Conservation (phyloP, 73 alveolate species). For the Vitrella brassicaformis region DNA sequence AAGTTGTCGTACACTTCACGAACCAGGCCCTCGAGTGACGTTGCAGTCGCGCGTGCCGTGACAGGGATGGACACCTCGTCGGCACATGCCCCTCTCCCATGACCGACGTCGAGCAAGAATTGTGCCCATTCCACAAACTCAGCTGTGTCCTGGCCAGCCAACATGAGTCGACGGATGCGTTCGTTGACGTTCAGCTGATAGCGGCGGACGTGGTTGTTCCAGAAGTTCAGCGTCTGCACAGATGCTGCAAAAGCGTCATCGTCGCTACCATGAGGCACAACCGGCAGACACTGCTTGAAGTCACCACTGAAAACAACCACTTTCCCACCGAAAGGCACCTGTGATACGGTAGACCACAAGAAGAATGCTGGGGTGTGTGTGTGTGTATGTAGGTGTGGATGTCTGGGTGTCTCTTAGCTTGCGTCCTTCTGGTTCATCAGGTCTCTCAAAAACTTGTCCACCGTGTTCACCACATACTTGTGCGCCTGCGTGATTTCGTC, state of each 20-base stretch:
- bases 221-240: background rate
- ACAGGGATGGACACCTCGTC: background rate
- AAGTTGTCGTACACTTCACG: background rate
- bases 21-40: background rate
- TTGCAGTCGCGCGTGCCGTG: background rate
- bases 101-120: background rate
- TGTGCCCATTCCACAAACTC: background rate
- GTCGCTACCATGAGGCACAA: background rate
- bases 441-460: slow-evolving; percentile 2
- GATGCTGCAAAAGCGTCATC: background rate
- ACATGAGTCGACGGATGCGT: background rate
- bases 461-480: background rate
- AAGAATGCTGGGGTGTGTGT: no score
- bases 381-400: no score
- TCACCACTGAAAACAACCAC: slow-evolving; percentile 5
- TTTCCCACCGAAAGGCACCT: slow-evolving; percentile 6
- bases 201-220: background rate
- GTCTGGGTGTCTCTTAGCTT: no score
- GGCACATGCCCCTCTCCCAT: background rate
- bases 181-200: background rate
- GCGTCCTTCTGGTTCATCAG: no score
- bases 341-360: no score
- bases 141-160: background rate
- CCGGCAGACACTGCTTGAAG: slow-evolving; percentile 1
- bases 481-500: slow-evolving; percentile 3